Base-by-base conservation (phyloP, 805 yeast genomes). In the Kregervanrija fluxuum region DNA sequence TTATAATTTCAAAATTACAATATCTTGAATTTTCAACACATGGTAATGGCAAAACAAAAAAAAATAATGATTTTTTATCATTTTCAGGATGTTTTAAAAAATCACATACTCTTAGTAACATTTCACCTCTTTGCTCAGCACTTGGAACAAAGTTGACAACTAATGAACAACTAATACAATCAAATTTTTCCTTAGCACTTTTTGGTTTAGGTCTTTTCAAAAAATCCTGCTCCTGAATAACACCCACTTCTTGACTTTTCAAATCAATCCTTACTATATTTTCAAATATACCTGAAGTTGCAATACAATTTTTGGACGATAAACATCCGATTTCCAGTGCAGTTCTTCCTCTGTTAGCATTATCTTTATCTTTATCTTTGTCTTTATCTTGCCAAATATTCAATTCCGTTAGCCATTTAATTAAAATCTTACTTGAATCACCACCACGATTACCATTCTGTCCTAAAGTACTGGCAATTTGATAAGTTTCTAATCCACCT, bases 61-160 rank as follows among this genome's bases (percentile, higher is more conserved):
- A 90, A 5, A 89, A 61, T 32, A 70, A 56, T 5, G 77, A 68
- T 3, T 61, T 47, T 1, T 36, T 17, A 1, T 37, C 34, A 4
- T 41, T 43, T 0, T 30, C 17, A 2, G 74, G 69, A 3, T 57
- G 56, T 34, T 62, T 64, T 34, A 90, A 65, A 55, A 86, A 90
- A 28, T 66, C 45, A 4, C 76, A 65, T 9, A 87, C 74, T 44
- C 84, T 59, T 33, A 57, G 55, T 50, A 89, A 66, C 97, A 91
- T 91, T 5, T 73, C 75, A 2, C 97, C 97, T 43, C 99, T 66
- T 11, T 66, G 74, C 8, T 54, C 55, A 0, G 90, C 78, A 1
- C 77, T 77, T 0, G 96, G 86, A 1, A 91, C 96, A 64, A 86
- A 91, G 59, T 91, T 91, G 11, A 91, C 67, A 34, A 91, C 99